These are phyloP conservation scores for Diutina mesorugosa DNA, from an alignment of 1,139 yeast genomes.

Conservation along the genomic window DNA sequence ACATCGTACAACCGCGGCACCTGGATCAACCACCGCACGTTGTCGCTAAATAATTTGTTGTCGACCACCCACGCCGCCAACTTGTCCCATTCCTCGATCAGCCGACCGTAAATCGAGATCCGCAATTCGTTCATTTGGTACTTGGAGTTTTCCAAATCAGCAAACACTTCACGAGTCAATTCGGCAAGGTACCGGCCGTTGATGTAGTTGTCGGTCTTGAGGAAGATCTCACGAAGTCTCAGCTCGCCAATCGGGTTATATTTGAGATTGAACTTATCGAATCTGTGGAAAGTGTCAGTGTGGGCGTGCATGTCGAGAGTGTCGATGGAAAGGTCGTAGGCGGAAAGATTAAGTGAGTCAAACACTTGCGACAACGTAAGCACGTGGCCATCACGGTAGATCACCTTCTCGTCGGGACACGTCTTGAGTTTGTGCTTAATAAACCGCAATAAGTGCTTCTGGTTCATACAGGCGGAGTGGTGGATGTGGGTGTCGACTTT, in stretches of 20 bases:
- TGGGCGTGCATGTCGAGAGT: conserved; percentile 99
- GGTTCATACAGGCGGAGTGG: conserved; percentile 98
- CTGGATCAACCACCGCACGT: conserved; percentile 94
- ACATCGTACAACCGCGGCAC: conserved; percentile 88
- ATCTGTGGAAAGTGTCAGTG: conserved; percentile 93
- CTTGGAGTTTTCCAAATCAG: conserved; percentile 86
- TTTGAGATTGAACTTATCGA: conserved; percentile 93
- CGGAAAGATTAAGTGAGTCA: conserved; percentile 77
- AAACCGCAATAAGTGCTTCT: conserved; percentile 86
- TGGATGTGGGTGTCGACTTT: conserved; percentile 99
- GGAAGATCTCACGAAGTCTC: conserved; percentile 84
- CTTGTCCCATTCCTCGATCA: conserved; percentile 87
- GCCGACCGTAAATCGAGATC: conserved; percentile 87
- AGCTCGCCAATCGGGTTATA: conserved; percentile 98
- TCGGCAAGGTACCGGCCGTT: conserved; percentile 86
- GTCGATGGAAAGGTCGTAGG: conserved; percentile 90
- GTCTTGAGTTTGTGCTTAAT: conserved; percentile 58
- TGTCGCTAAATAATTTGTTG: conserved; percentile 81
- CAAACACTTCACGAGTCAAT: conserved; percentile 82
- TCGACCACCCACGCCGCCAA: conserved; percentile 92
- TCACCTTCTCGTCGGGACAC: conserved; percentile 73
- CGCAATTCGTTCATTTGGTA: conserved; percentile 96
- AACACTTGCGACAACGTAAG: conserved; percentile 80
- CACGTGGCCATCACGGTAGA: conserved; percentile 86
- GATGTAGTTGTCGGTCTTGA: conserved; percentile 90